phyloP scores from a whole-genome alignment of 2,329 filamentous ascomycete genomes.

The Mycocentrospora acerina region DNA sequence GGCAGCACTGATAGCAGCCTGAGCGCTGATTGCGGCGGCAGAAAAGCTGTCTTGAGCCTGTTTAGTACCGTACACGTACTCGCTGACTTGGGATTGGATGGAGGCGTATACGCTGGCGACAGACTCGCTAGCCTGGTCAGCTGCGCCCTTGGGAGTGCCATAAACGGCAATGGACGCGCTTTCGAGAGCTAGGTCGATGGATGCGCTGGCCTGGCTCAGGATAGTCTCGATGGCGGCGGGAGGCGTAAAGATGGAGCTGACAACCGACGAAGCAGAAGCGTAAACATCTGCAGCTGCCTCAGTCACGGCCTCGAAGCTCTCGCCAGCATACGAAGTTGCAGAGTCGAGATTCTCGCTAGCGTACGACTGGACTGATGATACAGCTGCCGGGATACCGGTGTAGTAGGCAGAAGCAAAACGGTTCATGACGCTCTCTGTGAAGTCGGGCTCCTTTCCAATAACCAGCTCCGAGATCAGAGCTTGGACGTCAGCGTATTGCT shows the following conservation, averaged over 20 bases:
- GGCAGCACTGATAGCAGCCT: constrained; percentile 56
- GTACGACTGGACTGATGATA: constrained; percentile 56
- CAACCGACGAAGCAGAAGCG: constrained; percentile 49
- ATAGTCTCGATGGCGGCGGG: constrained; percentile 60
- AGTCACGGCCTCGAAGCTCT: constrained; percentile 48
- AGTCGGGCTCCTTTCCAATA: constrained; percentile 74
- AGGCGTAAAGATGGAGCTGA: constrained; percentile 56
- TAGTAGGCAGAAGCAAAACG: constrained; percentile 72
- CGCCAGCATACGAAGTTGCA: constrained; percentile 55
- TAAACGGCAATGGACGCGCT: constrained; percentile 61
- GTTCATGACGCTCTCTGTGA: constrained; percentile 76
- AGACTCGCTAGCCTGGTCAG: constrained; percentile 57
- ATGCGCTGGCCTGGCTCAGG: constrained; percentile 57
- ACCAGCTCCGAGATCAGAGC: constrained; percentile 76
- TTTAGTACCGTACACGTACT: constrained; percentile 58
- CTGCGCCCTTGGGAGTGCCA: constrained; percentile 55
- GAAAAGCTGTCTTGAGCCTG: constrained; percentile 56
- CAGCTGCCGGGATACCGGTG: constrained; percentile 61
- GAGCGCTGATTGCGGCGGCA: constrained; percentile 57
- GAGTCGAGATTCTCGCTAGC: constrained; percentile 48
- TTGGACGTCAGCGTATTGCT: constrained; percentile 70
- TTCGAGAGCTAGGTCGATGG: constrained; percentile 60
- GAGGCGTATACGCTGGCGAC: constrained; percentile 56
- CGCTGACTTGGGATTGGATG: constrained; percentile 52
- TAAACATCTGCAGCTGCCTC: constrained; percentile 56